A percentile compares a stretch with the other conserved stretches of the same genome.
phyloP scores from a whole-genome alignment of 495 filamentous ascomycete species.

The Penicillium alfredii region DNA sequence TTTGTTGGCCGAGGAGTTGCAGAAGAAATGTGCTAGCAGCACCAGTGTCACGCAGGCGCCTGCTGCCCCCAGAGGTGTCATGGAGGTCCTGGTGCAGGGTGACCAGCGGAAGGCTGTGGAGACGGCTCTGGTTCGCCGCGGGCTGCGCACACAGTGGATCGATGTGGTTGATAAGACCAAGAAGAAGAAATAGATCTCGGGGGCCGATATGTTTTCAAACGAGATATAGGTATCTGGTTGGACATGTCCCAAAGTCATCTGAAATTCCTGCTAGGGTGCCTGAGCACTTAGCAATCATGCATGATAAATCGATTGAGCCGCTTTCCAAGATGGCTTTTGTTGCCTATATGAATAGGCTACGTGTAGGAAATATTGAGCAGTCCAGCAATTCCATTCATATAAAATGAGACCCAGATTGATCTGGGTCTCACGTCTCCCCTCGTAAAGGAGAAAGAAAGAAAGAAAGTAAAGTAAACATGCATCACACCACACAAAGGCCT shows the following conservation, averaged over 20 bases:
- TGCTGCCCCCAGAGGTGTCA: conserved; percentile 57
- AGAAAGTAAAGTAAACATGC: too few relatives aligned
- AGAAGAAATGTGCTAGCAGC: conserved; percentile 65
- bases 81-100: conserved; percentile 69
- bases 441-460: too few relatives aligned
- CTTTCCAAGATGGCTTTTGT: too few relatives aligned
- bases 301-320: too few relatives aligned
- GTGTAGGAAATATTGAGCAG: background rate
- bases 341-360: too few relatives aligned
- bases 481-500: background rate
- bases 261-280: too few relatives aligned
- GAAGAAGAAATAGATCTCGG: conserved; percentile 50
- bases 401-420: too few relatives aligned
- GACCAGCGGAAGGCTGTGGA: conserved; percentile 57
- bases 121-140: conserved; percentile 55
- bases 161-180: conserved; percentile 66
- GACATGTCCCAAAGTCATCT: too few relatives aligned
- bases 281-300: too few relatives aligned
- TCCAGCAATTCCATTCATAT: background rate
- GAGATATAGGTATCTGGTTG: background rate
- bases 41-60: conserved; percentile 58
- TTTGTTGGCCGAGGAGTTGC: conserved; percentile 59
- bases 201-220: background rate
- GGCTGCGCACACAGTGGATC: conserved; percentile 53
- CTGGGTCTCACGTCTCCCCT: too few relatives aligned